Evolutionary conservation across 345 rosid genomes (phyloP), one percentile per base, ranked within the genome.

Genomic region (Microcos paniculata): DNA sequence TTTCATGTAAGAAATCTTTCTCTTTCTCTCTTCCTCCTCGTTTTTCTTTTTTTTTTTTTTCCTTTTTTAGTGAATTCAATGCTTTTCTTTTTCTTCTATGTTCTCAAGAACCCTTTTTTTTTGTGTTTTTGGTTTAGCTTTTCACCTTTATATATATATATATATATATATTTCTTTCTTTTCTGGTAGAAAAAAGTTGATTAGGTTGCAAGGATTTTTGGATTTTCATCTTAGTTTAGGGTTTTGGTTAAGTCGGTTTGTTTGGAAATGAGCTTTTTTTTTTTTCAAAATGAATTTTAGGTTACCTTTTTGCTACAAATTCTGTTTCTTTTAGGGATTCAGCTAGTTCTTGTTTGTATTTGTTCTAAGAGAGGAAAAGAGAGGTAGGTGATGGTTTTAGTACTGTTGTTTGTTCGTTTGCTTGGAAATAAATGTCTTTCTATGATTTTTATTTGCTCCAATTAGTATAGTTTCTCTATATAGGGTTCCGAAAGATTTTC

Each of bases 251-350:
- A 57, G 53, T 24, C 35, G 11, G 21, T 56, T 38, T 16, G 75
- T 71, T 56, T 71, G 21, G 16, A 26, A 23, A 72, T 28, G 33
- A 56, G 30, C 24, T 56, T 43, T 24, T n/a, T 71, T 53, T 10
- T n/a, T n/a, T n/a, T n/a, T n/a, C n/a, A n/a, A n/a, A n/a, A 6
- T 70, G 28, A 70, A 55, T 71, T 35, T 18, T 55, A 21, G 75
- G 23, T 13, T 38, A 26, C 33, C 62, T 49, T 53, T 55, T 55
- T 38, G 4, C 64, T 71, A 15, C 15, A 0, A 35, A 13, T 71
- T 16, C 42, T 12, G n/a, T 55, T 71, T 13, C 4, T 28, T 71
- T 40, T 67, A 14, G 38, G 71, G 26, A 21, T 45, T 67, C 2
- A 12, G 18, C 9, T 70, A 12, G 42, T 31, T 46, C 33, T 70